Conservation (phyloP, 2,329 filamentous ascomycete genomes). For the Penicillium sp. region DNA sequence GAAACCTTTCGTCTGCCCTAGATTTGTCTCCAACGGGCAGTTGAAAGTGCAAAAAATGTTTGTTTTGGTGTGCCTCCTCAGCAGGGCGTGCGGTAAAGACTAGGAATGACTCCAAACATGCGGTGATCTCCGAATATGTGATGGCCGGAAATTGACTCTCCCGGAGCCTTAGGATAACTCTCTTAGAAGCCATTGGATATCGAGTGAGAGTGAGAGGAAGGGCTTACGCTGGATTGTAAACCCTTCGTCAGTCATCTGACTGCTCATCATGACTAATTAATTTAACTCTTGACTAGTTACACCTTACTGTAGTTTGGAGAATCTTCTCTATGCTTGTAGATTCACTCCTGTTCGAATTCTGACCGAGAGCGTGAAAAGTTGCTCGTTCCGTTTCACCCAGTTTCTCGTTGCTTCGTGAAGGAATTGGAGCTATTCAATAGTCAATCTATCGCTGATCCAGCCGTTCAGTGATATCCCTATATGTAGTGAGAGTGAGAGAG, state of each 20-base stretch:
- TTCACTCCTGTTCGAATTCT: too few species aligned
- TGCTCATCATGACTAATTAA: neutral
- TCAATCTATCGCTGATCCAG: too few species aligned
- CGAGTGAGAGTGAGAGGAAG: neutral
- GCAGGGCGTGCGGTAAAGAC: slow-evolving; percentile 1
- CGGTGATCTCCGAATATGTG: slow-evolving; percentile 1
- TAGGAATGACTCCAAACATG: slow-evolving; percentile 1
- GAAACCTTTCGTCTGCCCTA: slow-evolving; percentile 1
- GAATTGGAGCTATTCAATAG: too few species aligned
- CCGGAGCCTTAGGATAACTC: slow-evolving; percentile 3
- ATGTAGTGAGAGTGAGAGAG: too few species aligned
- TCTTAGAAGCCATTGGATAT: slow-evolving; percentile 2
- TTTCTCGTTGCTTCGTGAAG: too few species aligned
- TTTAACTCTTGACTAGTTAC: too few species aligned
- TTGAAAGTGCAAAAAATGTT: slow-evolving; percentile 5
- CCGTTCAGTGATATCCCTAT: too few species aligned
- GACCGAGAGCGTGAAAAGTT: too few species aligned
- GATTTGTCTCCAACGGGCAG: neutral
- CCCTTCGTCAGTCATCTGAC: neutral
- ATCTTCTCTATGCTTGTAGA: too few species aligned
- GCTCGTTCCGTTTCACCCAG: too few species aligned
- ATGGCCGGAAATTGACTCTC: slow-evolving; percentile 3
- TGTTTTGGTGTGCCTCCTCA: slow-evolving; percentile 1
- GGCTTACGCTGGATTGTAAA: neutral
- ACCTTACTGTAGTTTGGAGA: too few species aligned